phyloP scores from a whole-genome alignment of 2,329 filamentous ascomycete genomes.

The Ceratocystis eucalypticola region DNA sequence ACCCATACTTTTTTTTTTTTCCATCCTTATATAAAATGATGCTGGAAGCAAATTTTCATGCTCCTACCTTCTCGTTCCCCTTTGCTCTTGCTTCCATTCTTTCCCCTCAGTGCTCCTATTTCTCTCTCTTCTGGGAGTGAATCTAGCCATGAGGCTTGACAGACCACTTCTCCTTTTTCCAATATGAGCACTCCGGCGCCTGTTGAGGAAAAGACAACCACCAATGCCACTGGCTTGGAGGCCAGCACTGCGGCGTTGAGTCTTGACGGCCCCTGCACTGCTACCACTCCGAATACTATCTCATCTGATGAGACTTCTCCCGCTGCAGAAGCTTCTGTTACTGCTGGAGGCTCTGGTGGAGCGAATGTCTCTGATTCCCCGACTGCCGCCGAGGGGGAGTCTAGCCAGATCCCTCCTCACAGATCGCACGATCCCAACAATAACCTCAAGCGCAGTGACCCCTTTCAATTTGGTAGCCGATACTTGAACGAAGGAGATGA shows the following conservation, averaged over 20 bases:
- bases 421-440: constrained; percentile 57
- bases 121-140: constrained; percentile 6
- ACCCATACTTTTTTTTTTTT: background rate
- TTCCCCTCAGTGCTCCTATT: constrained; percentile 7
- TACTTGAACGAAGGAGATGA: constrained; percentile 72
- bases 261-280: constrained; percentile 5
- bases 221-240: constrained; percentile 13
- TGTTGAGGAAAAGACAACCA: constrained; percentile 13
- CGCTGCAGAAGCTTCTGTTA: constrained; percentile 1
- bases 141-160: constrained; percentile 16
- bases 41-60: constrained; percentile 3
- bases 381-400: background rate
- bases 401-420: constrained; percentile 37
- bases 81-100: constrained; percentile 12
- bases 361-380: constrained; percentile 1
- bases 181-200: constrained; percentile 18
- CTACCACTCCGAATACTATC: background rate
- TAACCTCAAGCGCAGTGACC: constrained; percentile 77
- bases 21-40: background rate
- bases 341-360: constrained; percentile 8
- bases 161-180: constrained; percentile 12
- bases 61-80: background rate
- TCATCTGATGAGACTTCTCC: background rate
- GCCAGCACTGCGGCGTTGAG: constrained; percentile 11
- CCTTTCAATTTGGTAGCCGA: constrained; percentile 90